Base-by-base conservation (phyloP, 345 rosid species). In the Heritiera fomes region DNA sequence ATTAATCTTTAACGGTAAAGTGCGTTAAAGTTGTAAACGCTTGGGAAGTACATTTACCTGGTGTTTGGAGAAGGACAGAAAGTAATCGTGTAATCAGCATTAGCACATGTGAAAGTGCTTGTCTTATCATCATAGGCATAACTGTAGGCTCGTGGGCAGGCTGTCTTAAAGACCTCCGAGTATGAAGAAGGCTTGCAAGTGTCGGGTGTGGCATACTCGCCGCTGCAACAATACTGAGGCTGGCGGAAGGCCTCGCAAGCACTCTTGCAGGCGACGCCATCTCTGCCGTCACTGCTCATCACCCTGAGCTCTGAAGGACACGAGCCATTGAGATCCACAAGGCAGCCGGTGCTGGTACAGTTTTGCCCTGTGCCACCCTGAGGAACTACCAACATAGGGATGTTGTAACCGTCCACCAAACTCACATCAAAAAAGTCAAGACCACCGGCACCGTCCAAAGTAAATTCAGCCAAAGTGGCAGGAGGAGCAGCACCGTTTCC, bases 131-230 rank as follows among this genome's bases (percentile, higher is more conserved):
- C 99, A 74, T 94, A 97, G 5, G 99, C 99, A 64, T 96, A 96
- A 91, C 99, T 96, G 87, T 94, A 96, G 11, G 99, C 99, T 73
- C 76, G 85, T 40, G 98, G 99, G 30, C 98, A 96, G 7, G 93
- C 95, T 68, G 43, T 89, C 86, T 96, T 96, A 75, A 96, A 96
- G 5, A 82, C 75, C 86, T 78, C 77, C n/a, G 99, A 90, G 79
- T 92, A 96, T 5, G 89, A 76, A 8, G 98, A 90, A 3, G 99
- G 97, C 76, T 87, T 86, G 83, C 99, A 96, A 20, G 87, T 86
- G 59, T 89, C 93, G 9, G 98, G 98, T 5, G 94, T 86, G 0
- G 81, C 81, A 20, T 70, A 88, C 58, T 84, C 97, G 30, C 98
- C 99, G 81, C 83, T 91, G 71, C 99, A 96, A 49, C 98, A 96